Evolutionary conservation across 2,329 filamentous ascomycete species (phyloP).

Genomic region (Aspergillus eucalypticola): DNA sequence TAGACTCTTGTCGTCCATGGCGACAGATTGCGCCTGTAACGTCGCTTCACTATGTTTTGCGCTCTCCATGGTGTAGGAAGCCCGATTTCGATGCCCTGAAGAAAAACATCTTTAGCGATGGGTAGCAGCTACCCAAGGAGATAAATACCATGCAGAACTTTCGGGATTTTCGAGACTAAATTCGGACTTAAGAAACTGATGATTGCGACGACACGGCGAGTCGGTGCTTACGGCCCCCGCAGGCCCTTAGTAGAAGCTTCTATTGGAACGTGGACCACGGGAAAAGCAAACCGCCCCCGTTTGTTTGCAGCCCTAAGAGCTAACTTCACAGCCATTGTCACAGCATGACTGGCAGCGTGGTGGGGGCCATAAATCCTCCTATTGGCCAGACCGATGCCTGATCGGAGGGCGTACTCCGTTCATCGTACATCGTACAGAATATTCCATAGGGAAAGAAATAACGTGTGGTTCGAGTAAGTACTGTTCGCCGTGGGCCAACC

Average conservation of each 20-base stretch:
- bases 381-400: no score
- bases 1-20: not conserved
- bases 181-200: not conserved
- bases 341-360: no score
- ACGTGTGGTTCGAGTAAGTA: not conserved
- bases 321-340: no score
- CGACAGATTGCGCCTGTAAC: not conserved
- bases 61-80: not conserved
- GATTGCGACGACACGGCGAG: not conserved
- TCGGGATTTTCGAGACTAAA: not conserved
- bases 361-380: no score
- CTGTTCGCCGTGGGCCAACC: not conserved
- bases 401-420: no score
- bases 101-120: not conserved
- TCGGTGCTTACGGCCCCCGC: not conserved
- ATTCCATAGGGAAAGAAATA: no score
- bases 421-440: no score
- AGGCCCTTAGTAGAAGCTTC: not conserved
- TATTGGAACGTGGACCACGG: not conserved
- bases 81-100: not conserved
- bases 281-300: not conserved
- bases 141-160: not conserved
- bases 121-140: not conserved
- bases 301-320: not conserved
- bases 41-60: not conserved